Evolutionary conservation across 129 eudicot species (phyloP), one percentile per base, ranked within the genome.

Genomic region (Oenanthe sinensis): DNA sequence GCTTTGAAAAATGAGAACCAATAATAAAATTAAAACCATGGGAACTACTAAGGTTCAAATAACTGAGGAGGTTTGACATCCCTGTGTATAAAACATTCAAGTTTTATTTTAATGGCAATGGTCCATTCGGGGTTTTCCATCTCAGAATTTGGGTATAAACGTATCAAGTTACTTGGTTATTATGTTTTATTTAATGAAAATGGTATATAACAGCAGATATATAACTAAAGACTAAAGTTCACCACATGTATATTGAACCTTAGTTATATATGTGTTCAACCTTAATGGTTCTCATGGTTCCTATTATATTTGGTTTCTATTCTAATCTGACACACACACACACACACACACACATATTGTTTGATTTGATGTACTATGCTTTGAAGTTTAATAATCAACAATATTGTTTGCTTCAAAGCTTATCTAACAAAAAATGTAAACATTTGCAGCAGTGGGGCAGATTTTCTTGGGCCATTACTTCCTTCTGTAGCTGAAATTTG

Each of bases 401-500:
- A 28, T 13, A 42, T 63, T 47, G 5, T 80, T 54, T 49, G 71
- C 74, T 52, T n/a, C 9, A 71, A 54, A 68, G 79, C 68, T 78
- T 36, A 40, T 60, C 71, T 77, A 44, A 82, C 49, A 17, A 24
- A 86, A 63, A 45, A 68, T 75, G 28, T 78, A 48, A 60, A 46
- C 24, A 42, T 83, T 73, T 82, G 79, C 97, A 96, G 99, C 85
- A 92, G 97, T 72, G 99, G 99, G 75, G 99, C 99, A 80, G 99
- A 96, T 86, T 96, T 92, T 82, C 96, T 96, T 87, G 99, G 99
- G 75, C 99, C 99, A 74, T 89, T 96, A 63, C 91, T 96, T 80
- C 99, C 99, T 80, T 95, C 99, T 28, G 99, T 96, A 84, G 99
- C 99, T 48, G 97, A 96, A 81, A 90, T 92, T 70, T 96, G 97